Conservation (phyloP, 2,329 filamentous ascomycete species). For the Drechslerella coelobrocha region DNA sequence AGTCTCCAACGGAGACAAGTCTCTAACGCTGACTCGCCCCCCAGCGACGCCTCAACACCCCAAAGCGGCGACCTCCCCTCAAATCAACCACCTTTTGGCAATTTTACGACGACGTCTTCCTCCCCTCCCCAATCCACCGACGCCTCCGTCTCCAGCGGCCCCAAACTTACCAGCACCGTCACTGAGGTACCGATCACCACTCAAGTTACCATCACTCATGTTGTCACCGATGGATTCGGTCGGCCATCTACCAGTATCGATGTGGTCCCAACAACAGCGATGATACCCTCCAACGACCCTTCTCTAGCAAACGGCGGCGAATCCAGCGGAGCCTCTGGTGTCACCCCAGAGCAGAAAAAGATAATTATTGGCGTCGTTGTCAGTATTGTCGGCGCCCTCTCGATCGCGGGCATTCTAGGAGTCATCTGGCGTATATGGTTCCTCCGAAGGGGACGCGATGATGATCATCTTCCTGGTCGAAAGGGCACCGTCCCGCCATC, state of each 20-base stretch:
- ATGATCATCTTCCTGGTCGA: conserved; percentile 6
- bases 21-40: conserved; percentile 7
- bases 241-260: conserved; percentile 30
- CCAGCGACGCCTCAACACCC: neutral
- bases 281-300: conserved; percentile 40
- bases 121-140: conserved; percentile 1
- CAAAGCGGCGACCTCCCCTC: neutral
- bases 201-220: conserved; percentile 38
- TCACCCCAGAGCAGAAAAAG: conserved; percentile 46
- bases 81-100: conserved; percentile 41
- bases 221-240: conserved; percentile 42
- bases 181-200: conserved; percentile 39
- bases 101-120: conserved; percentile 29
- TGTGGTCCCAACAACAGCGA: conserved; percentile 42
- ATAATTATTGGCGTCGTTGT: conserved; percentile 49
- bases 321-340: conserved; percentile 29
- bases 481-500: conserved; percentile 14
- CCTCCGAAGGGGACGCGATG: conserved; percentile 28
- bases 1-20: conserved; percentile 27
- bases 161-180: conserved; percentile 31
- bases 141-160: conserved; percentile 2
- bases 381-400: conserved; percentile 38
- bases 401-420: conserved; percentile 34
- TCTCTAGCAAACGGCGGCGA: conserved; percentile 42
- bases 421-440: conserved; percentile 50